Evolutionary conservation across 2,329 filamentous ascomycete species (phyloP), one percentile per base, ranked within the genome.

Genomic region (Epichloe elymi): DNA sequence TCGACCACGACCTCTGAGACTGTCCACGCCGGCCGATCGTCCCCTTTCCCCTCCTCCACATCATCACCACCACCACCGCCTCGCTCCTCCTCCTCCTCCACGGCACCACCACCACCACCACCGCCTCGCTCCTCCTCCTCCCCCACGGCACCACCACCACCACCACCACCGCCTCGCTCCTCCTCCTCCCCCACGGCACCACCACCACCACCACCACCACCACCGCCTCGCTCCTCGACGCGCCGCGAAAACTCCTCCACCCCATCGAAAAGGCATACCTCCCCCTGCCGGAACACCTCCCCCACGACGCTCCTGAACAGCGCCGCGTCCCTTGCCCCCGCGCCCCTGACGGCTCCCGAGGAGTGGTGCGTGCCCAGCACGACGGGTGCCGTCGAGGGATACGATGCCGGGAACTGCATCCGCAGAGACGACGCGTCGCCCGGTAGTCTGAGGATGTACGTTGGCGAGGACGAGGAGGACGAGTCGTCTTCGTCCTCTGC

Each of bases 221-320:
- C 19, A 19, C 61, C 30, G 45, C 55, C 5, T 44, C 43, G 12
- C 51, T 54, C 65, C 50, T 69, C 67, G 2, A 65, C 64, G 19
- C 71, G 60, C 49, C 74, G 71, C 51, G 70, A 74, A 56, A 85
- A 70, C 61, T 86, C 84, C 60, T 95, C 90, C 38, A 96, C 76
- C n/a, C 94, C 76, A 63, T 96, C 91, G 60, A 90, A 98, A 3
- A 98, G 71, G 61, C 90, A 96, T 20, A 95, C 88, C 80, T 76
- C 0, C 88, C 88, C 89, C 0, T 81, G 77, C 49, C 77, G 74
- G 65, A 83, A 95, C 4, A 86, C 76, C n/a, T 74, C 71, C 71
- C 71, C 73, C 35, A 96, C 68, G 0, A 84, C 82, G 37, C 81
- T 73, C 33, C 82, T 74, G 52, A 93, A 82, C 2, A 86, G 67